These are phyloP conservation scores for Xylaria sp. DNA, from an alignment of 2,329 filamentous ascomycete species.

Conservation along the genomic window DNA sequence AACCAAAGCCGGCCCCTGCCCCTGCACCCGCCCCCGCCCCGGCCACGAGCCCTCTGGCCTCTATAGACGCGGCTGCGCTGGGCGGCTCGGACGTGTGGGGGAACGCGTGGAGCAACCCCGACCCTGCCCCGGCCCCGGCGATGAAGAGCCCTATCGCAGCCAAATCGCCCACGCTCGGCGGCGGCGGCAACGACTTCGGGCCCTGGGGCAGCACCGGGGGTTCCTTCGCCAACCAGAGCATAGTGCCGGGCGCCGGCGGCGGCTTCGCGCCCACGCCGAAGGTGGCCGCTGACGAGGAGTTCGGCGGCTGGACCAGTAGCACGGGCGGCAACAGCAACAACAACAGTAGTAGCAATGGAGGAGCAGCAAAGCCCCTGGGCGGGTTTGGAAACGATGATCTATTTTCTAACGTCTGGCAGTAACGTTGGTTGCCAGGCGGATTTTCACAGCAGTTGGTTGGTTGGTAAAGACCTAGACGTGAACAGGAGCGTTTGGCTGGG, in stretches of 20 bases:
- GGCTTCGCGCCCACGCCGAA: conserved; percentile 68
- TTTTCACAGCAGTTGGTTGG: not conserved
- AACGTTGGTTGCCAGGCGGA: conserved; percentile 23
- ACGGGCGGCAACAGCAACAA: conserved; percentile 48
- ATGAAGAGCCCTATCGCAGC: conserved; percentile 64
- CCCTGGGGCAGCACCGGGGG: conserved; percentile 54
- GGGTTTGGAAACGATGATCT: conserved; percentile 78
- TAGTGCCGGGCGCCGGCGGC: conserved; percentile 64
- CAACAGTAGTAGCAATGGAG: conserved; percentile 42
- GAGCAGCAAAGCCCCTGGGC: conserved; percentile 59
- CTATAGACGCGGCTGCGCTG: conserved; percentile 44
- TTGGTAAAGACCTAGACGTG: not conserved
- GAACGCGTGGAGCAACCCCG: conserved; percentile 78
- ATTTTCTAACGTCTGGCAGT: conserved; percentile 97
- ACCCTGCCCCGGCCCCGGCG: conserved; percentile 50
- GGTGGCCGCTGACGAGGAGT: conserved; percentile 89
- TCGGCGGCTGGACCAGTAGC: conserved; percentile 90
- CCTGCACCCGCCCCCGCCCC: conserved; percentile 45
- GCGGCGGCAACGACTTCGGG: conserved; percentile 62
- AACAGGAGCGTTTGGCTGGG: not conserved
- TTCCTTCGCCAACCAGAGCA: conserved; percentile 60
- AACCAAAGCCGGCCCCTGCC: conserved; percentile 47
- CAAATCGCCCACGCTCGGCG: conserved; percentile 47
- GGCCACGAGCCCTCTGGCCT: conserved; percentile 39
- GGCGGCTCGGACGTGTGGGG: conserved; percentile 78